Evolutionary conservation across 2,329 filamentous ascomycete species (phyloP).

Genomic region (Geosmithia morbida): DNA sequence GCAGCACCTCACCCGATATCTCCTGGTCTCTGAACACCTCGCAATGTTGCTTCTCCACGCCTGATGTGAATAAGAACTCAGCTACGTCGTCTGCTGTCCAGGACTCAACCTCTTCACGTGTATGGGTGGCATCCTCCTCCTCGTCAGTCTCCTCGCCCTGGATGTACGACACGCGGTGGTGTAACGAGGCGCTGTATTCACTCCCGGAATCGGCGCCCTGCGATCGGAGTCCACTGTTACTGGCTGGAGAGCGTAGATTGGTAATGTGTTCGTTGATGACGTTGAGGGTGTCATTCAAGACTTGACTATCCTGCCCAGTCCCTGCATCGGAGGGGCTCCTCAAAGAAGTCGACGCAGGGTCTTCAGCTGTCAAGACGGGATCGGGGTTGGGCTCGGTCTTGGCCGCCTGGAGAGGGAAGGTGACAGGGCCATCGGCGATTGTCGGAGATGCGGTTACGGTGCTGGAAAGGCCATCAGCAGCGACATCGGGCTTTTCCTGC

Average conservation of each 20-base stretch:
- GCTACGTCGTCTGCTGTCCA: constrained; percentile 79
- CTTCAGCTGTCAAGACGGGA: background rate
- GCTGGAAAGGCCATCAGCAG: background rate
- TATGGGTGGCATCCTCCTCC: constrained; percentile 66
- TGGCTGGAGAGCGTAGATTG: constrained; percentile 50
- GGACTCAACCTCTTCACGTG: constrained; percentile 53
- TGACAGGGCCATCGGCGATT: constrained; percentile 13
- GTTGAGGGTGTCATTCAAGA: constrained; percentile 87
- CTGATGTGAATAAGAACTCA: constrained; percentile 72
- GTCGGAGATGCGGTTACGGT: constrained; percentile 4
- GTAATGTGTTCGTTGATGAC: constrained; percentile 97
- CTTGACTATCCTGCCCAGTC: constrained; percentile 43
- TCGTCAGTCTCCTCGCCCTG: constrained; percentile 92
- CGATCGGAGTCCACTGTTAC: constrained; percentile 34
- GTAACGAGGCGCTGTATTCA: constrained; percentile 72
- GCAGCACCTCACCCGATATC: constrained; percentile 81
- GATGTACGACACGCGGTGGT: constrained; percentile 75
- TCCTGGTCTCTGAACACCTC: constrained; percentile 93
- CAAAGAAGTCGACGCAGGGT: background rate
- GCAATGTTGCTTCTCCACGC: constrained; percentile 81
- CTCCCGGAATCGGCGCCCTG: constrained; percentile 65
- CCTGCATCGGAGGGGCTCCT: constrained; percentile 3
- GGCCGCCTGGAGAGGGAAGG: constrained; percentile 27
- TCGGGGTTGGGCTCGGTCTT: constrained; percentile 14
- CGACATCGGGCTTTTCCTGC: background rate